Evolutionary conservation across 805 yeast genomes (phyloP).

Genomic region (Pichia exigua): DNA sequence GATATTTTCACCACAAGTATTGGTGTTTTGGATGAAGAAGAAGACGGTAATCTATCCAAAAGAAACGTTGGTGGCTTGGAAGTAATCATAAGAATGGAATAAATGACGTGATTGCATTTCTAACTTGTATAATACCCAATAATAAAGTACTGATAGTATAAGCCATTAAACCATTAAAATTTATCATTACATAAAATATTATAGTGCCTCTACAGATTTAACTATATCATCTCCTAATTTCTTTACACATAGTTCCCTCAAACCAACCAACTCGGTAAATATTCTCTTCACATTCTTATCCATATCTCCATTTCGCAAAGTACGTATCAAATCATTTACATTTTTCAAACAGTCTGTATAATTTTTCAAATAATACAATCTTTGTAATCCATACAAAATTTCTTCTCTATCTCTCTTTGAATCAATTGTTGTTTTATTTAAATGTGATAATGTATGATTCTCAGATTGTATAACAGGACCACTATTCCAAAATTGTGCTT

Average conservation of each 20-base stretch:
- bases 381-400: constrained; percentile 53
- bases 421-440: constrained; percentile 22
- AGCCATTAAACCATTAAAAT: not conserved
- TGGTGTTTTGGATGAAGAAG: constrained; percentile 58
- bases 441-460: constrained; percentile 6
- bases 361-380: constrained; percentile 48
- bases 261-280: constrained; percentile 32
- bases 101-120: not conserved
- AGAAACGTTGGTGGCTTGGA: constrained; percentile 44
- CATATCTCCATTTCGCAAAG: constrained; percentile 12
- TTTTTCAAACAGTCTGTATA: constrained; percentile 44
- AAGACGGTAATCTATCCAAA: constrained; percentile 32
- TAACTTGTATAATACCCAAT: not conserved
- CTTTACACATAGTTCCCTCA: not conserved
- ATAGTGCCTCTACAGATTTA: constrained; percentile 21
- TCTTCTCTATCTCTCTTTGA: constrained; percentile 49
- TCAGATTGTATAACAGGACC: constrained; percentile 43
- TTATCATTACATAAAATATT: not conserved
- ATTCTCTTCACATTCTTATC: constrained; percentile 41
- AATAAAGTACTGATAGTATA: too few relatives aligned
- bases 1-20: constrained; percentile 59
- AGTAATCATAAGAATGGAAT: constrained; percentile 28
- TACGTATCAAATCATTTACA: constrained; percentile 18
- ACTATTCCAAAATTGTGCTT: constrained; percentile 35
- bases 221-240: not conserved